Base-by-base conservation (phyloP, 2,329 filamentous ascomycete species). In the Cryphonectria carpinicola region DNA sequence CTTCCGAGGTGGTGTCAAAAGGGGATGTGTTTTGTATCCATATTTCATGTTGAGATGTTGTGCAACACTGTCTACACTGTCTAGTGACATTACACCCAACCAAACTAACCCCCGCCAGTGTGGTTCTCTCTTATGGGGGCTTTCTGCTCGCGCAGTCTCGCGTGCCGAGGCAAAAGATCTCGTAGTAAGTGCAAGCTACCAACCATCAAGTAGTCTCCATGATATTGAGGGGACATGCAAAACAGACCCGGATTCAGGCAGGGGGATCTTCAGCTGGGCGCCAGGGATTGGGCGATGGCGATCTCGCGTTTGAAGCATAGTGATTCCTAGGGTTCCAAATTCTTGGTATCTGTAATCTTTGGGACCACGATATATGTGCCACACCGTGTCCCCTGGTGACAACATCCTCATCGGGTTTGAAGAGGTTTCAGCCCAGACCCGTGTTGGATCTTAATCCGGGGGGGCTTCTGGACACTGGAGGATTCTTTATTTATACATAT, bases 221-320 rank as follows among this genome's bases (percentile, higher is more conserved):
- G 52, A 19, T 32, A 32, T 58, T 37, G 65, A 63, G 35, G 35
- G 35, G 35, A 37, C 52, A 39, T 41, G 41, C 72, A 73, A 71
- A 69, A 73, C 69, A 70, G 67, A 52, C 56, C 65, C 67, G 68
- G 69, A 65, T 71, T 70, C 71, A 71, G 54, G 41, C 65, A 46
- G 60, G 46, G 39, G 56, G 37, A 52, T 58, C 58, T 54, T 65
- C 61, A 25, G 61, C 52, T 65, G 43, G 68, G 68, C 8, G 64
- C 65, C 61, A 66, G 65, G 72, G 65, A 52, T 14, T 71, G 32
- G 62, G 49, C 58, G 39, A 63, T 35, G 70, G 61, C 60, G 64
- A 73, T 71, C 65, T 71, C 17, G 64, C 64, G 69, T 69, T 67
- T 69, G 63, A 63, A 49, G 46, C 46, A 49, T 49, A 7, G 69